phyloP scores from a whole-genome alignment of 1,284 basidiomycete genomes.

The Hypsizygus ulmarius region DNA sequence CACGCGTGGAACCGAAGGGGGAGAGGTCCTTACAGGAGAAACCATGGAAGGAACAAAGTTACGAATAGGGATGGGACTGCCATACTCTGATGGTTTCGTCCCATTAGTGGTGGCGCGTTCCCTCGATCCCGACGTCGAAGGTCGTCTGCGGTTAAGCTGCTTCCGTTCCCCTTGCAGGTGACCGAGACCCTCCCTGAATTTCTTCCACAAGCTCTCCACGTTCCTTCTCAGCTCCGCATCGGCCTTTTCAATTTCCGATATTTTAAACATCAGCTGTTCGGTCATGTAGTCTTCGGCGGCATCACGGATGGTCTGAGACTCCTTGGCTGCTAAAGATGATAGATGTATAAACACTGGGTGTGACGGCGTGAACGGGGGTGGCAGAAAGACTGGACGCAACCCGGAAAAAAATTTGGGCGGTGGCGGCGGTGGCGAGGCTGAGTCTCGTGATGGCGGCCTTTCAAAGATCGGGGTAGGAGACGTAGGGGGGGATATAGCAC shows the following conservation, averaged over 20 bases:
- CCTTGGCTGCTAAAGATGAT: constrained; percentile 51
- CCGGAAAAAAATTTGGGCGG: constrained; percentile 43
- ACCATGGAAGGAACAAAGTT: constrained; percentile 55
- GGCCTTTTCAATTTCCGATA: constrained; percentile 51
- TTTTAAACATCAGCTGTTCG: constrained; percentile 53
- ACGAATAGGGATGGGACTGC: constrained; percentile 42
- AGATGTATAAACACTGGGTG: constrained; percentile 70
- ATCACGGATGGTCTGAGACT: constrained; percentile 54
- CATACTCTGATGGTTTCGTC: constrained; percentile 19
- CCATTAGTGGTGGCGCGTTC: constrained; percentile 22
- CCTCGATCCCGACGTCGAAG: constrained; percentile 23
- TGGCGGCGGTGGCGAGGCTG: constrained; percentile 25
- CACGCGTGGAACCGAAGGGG: constrained; percentile 39
- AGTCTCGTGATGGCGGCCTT: constrained; percentile 24
- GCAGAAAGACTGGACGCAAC: constrained; percentile 61
- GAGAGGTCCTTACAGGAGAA: constrained; percentile 33
- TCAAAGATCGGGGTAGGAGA: constrained; percentile 23
- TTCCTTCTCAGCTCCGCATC: constrained; percentile 56
- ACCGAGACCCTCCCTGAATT: constrained; percentile 51
- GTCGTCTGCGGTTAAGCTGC: constrained; percentile 25
- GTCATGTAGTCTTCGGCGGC: constrained; percentile 59
- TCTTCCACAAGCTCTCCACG: constrained; percentile 63
- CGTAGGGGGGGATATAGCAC: constrained; percentile 27
- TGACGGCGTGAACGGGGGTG: constrained; percentile 72
- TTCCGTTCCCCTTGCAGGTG: constrained; percentile 42